Percentiles rank a stretch among this genome's conserved stretches.
Conservation (phyloP, 73 alveolate species). For the Paramecium sonneborni region DNA sequence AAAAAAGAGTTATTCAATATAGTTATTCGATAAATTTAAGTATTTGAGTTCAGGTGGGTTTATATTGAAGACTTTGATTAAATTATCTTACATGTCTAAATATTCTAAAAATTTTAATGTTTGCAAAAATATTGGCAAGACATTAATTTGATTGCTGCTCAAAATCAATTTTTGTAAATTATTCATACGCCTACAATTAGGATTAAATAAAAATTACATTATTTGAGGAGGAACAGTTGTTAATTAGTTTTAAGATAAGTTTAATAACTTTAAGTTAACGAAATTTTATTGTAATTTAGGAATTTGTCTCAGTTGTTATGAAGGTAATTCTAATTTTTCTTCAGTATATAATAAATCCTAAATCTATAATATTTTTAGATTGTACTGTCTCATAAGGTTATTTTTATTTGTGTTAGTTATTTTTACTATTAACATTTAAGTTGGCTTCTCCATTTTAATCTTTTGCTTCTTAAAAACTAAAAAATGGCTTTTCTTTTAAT, state of each 20-base stretch:
- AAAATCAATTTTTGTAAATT: slow-evolving; percentile 49
- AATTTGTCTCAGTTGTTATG: neutral
- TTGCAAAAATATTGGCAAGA: slow-evolving; percentile 44
- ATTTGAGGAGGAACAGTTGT: neutral
- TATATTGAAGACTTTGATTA: neutral
- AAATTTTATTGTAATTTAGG: slow-evolving; percentile 8
- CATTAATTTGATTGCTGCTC: slow-evolving; percentile 48
- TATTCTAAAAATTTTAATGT: slow-evolving; percentile 12
- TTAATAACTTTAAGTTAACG: neutral
- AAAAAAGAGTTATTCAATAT: slow-evolving; percentile 43
- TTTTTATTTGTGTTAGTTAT: neutral
- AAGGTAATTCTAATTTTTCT: slow-evolving; percentile 18
- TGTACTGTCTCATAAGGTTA: slow-evolving; percentile 37
- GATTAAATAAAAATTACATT: neutral
- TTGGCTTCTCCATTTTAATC: neutral
- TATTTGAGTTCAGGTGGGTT: slow-evolving; percentile 1
- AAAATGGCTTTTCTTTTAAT: slow-evolving; percentile 32
- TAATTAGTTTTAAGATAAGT: neutral
- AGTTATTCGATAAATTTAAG: slow-evolving; percentile 53
- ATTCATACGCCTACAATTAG: neutral
- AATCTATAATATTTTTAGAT: neutral
- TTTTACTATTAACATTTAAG: neutral
- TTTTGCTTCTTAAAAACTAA: slow-evolving; percentile 29
- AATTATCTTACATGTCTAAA: slow-evolving; percentile 13
- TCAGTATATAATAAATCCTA: slow-evolving; percentile 1